Evolutionary conservation across 257 asterid genomes (phyloP).

Genomic region (Nicotiana otophora): DNA sequence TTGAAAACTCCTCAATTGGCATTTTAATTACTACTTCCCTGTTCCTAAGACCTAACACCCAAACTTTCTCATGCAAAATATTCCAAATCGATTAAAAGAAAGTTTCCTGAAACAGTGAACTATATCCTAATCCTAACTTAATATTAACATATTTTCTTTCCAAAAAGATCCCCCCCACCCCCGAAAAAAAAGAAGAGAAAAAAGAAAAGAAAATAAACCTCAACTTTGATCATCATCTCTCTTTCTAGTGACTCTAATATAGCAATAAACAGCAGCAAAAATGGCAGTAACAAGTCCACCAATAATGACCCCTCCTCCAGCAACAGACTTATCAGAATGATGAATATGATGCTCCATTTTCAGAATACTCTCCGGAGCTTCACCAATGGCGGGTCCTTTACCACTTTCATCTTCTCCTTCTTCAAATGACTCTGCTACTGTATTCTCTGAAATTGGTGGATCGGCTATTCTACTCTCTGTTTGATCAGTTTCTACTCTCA

Average conservation of each 20-base stretch:
- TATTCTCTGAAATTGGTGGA: constrained; percentile 20
- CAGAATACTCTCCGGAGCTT: constrained; percentile 37
- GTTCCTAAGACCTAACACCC: too few species aligned
- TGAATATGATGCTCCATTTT: constrained; percentile 27
- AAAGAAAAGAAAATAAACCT: too few species aligned
- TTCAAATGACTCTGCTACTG: background rate
- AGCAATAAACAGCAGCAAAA: constrained; percentile 68
- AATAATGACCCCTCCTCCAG: constrained; percentile 65
- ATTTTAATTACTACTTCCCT: too few species aligned
- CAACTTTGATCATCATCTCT: background rate
- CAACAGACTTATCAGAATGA: constrained; percentile 47
- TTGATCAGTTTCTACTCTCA: background rate
- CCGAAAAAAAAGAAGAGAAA: too few species aligned
- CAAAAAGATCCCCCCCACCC: too few species aligned
- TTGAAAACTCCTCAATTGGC: too few species aligned
- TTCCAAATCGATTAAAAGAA: too few species aligned
- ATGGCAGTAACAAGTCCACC: constrained; percentile 74
- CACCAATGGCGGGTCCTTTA: constrained; percentile 8
- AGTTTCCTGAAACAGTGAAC: too few species aligned
- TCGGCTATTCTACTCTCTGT: constrained; percentile 30
- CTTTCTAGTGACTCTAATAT: constrained; percentile 59
- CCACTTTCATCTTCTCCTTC: constrained; percentile 3
- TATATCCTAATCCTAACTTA: too few species aligned
- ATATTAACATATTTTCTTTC: too few species aligned
- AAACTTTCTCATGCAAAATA: too few species aligned